Percentiles rank a stretch among this genome's conserved stretches.
Conservation (phyloP, 768 basidiomycete species). For the Lactarius quietus region DNA sequence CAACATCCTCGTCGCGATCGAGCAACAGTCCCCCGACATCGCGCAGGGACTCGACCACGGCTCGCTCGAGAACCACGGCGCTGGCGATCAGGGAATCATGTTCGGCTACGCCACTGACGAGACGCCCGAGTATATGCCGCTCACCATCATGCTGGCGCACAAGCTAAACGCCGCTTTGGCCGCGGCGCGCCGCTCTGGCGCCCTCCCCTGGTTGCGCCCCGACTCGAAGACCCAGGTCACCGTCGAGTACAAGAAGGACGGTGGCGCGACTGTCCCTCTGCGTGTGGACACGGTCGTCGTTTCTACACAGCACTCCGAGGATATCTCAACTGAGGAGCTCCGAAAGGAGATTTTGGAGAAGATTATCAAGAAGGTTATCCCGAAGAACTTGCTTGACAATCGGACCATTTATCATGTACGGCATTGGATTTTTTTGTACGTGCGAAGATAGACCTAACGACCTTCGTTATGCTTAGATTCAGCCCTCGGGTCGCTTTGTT, state of each 20-base stretch:
- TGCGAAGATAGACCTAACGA: constrained; percentile 62
- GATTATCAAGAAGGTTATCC: constrained; percentile 92
- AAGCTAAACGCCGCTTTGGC: constrained; percentile 98
- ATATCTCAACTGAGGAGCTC: constrained; percentile 90
- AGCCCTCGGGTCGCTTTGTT: constrained; percentile 99
- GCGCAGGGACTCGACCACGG: constrained; percentile 99
- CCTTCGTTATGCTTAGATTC: constrained; percentile 53
- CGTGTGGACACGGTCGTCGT: constrained; percentile 98
- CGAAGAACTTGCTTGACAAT: constrained; percentile 84
- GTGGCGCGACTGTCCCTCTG: constrained; percentile 90
- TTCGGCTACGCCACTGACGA: constrained; percentile 97
- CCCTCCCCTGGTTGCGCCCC: constrained; percentile 89
- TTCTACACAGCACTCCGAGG: constrained; percentile 96
- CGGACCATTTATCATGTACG: constrained; percentile 93
- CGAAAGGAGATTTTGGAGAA: constrained; percentile 89
- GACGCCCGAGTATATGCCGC: constrained; percentile 95
- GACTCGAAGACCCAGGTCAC: constrained; percentile 99
- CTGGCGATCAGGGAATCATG: constrained; percentile 99
- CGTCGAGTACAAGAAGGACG: constrained; percentile 98
- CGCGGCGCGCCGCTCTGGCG: constrained; percentile 79
- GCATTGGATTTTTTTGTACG: constrained; percentile 27
- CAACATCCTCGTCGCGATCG: constrained; percentile 99
- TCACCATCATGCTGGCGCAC: constrained; percentile 96
- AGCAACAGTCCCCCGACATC: constrained; percentile 99
- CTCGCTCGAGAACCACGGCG: constrained; percentile 90